Percentiles rank a stretch among this genome's conserved stretches.
Evolutionary conservation across 805 yeast species (phyloP).

Genomic region (Nakazawaea siamensis): DNA sequence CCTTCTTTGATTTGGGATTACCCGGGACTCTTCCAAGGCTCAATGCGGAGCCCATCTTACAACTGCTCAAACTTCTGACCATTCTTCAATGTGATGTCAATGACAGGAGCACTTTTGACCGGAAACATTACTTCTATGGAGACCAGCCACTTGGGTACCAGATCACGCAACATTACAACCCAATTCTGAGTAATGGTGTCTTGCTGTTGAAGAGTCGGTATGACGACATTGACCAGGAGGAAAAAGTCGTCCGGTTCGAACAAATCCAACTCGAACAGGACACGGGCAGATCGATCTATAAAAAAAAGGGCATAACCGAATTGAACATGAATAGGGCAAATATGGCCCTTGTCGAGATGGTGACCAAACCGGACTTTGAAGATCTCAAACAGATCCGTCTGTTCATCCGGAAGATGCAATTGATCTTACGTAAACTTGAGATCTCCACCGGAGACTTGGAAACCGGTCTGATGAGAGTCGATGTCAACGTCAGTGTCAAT

Average conservation of each 20-base stretch:
- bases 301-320: constrained; percentile 28
- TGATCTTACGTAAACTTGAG: constrained; percentile 55
- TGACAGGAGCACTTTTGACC: constrained; percentile 60
- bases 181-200: constrained; percentile 65
- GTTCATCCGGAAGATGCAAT: constrained; percentile 76
- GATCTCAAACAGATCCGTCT: constrained; percentile 59
- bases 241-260: constrained; percentile 48
- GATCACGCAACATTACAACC: constrained; percentile 81
- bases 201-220: constrained; percentile 37
- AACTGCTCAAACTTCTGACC: constrained; percentile 65
- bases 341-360: constrained; percentile 83
- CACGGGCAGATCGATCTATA: constrained; percentile 73
- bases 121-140: constrained; percentile 93
- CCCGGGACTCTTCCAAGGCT: constrained; percentile 91
- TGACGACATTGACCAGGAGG: constrained; percentile 42
- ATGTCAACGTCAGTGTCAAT: constrained; percentile 82
- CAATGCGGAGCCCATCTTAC: constrained; percentile 63
- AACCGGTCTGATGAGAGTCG: constrained; percentile 91
- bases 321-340: constrained; percentile 83
- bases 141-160: constrained; percentile 97
- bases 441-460: constrained; percentile 89
- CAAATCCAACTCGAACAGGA: constrained; percentile 94
- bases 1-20: constrained; percentile 75
- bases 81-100: constrained; percentile 59
- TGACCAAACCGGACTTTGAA: constrained; percentile 81